Evolutionary conservation across 2,329 filamentous ascomycete species (phyloP), one percentile per base, ranked within the genome.

Genomic region (Nothophoma quercina): DNA sequence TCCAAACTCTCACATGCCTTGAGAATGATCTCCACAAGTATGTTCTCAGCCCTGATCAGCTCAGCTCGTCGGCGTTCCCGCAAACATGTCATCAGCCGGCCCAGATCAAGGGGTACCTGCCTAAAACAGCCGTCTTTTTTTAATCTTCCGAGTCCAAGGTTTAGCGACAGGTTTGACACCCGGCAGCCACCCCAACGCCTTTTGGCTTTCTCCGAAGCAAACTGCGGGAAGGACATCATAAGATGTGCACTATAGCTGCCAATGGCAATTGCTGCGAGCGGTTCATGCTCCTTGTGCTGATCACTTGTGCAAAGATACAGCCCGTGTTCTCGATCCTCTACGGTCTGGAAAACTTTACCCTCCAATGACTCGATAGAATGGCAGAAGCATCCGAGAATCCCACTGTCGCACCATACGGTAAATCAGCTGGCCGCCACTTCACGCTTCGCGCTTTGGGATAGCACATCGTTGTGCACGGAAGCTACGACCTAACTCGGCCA

Each of bases 111-210:
- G 51, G 40, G 45, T 32, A 41, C 51, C 34, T 55, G 23, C 45
- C 45, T 49, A 55, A 55, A 36, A 26, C 23, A 35, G 39, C 23
- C 10, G 13, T 19, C 18, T 16, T 28, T 41, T 26, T 43, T 30
- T 34, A 23, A 36, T 2, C 38, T 32, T 48, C 22, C 4, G 19
- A n/a, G 2, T 21, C n/a, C 38, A 53, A 36, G 50, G 51, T 38
- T 44, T 45, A 54, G 44, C 40, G 45, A 55, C 16, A 18, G 33
- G 7, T 43, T 39, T 43, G 38, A 47, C 43, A 48, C 34, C 39
- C 38, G 43, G 32, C 32, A 33, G 42, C 43, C 38, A 33, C 26
- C 32, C 30, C 32, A 26, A 32, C 29, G 49, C 30, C 35, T 18
- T 40, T 22, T 15, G 38, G 12, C 23, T 40, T 18, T 32, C 26